A percentile compares a stretch with the other conserved stretches of the same genome.
Conservation (phyloP, 768 basidiomycete genomes). For the Termitomyces sp. region DNA sequence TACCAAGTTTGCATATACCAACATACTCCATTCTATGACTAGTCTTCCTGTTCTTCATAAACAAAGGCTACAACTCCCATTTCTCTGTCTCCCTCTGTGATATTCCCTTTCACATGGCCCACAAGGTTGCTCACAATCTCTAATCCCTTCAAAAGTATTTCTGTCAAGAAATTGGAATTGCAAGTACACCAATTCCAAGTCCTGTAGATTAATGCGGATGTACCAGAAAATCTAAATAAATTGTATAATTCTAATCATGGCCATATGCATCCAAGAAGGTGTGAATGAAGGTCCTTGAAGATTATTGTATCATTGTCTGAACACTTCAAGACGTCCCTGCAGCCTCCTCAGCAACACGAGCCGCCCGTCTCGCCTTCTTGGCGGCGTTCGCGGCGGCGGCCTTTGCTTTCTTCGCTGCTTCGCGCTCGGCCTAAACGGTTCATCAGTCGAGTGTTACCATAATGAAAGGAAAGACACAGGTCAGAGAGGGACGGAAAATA, state of each 20-base stretch:
- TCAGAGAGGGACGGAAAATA: background rate
- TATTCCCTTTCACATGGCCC: no score
- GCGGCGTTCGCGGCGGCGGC: slow-evolving; percentile 85
- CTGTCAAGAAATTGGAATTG: no score
- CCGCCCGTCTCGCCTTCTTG: slow-evolving; percentile 79
- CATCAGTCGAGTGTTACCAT: background rate
- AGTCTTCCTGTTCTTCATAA: no score
- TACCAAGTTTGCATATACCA: no score
- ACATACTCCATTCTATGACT: no score
- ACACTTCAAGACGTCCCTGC: background rate
- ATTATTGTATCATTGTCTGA: background rate
- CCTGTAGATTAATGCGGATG: no score
- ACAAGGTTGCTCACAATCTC: no score
- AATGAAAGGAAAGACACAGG: background rate
- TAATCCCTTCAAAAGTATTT: no score
- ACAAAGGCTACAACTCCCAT: no score
- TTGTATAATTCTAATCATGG: background rate
- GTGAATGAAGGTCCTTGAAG: no score
- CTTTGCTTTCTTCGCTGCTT: slow-evolving; percentile 82
- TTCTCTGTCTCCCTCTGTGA: no score
- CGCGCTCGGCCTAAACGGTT: slow-evolving; percentile 40
- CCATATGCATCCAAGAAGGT: background rate
- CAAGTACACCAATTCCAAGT: no score
- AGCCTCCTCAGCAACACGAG: slow-evolving; percentile 46
- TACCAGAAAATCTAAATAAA: background rate